Conservation (phyloP, 169 alveolate genomes). For the Eimeria praecox region DNA sequence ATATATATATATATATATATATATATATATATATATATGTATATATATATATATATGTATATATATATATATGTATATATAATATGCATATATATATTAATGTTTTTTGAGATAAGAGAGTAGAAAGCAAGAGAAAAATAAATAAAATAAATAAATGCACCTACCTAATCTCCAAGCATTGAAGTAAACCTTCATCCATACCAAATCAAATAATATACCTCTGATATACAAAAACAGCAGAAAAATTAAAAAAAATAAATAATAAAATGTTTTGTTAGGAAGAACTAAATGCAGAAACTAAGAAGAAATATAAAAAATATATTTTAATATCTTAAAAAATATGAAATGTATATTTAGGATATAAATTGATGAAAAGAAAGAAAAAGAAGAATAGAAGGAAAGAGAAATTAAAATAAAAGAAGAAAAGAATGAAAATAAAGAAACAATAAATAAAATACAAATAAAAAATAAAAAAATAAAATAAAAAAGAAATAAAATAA, state of each 20-base stretch:
- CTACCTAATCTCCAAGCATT: constrained; percentile 52
- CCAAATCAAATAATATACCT: constrained; percentile 44
- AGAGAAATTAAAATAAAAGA: background rate
- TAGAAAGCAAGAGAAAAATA: background rate
- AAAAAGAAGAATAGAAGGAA: too few relatives aligned
- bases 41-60: too few relatives aligned
- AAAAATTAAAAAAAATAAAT: background rate
- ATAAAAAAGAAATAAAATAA: background rate
- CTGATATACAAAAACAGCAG: background rate
- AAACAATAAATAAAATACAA: too few relatives aligned
- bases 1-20: too few relatives aligned
- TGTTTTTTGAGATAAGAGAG: too few relatives aligned
- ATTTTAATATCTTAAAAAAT: too few relatives aligned
- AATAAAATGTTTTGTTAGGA: background rate
- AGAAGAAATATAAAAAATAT: background rate
- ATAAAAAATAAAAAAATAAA: too few relatives aligned
- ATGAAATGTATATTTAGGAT: too few relatives aligned
- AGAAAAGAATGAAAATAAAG: background rate
- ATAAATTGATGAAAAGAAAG: too few relatives aligned
- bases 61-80: too few relatives aligned
- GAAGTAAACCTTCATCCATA: constrained; percentile 68
- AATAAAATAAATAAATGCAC: background rate
- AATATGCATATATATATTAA: too few relatives aligned
- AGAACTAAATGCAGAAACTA: background rate
- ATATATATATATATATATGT: too few relatives aligned